These are phyloP conservation scores for Clitopilus passeckerianus DNA, from an alignment of 768 basidiomycete genomes.

Conservation along the genomic window DNA sequence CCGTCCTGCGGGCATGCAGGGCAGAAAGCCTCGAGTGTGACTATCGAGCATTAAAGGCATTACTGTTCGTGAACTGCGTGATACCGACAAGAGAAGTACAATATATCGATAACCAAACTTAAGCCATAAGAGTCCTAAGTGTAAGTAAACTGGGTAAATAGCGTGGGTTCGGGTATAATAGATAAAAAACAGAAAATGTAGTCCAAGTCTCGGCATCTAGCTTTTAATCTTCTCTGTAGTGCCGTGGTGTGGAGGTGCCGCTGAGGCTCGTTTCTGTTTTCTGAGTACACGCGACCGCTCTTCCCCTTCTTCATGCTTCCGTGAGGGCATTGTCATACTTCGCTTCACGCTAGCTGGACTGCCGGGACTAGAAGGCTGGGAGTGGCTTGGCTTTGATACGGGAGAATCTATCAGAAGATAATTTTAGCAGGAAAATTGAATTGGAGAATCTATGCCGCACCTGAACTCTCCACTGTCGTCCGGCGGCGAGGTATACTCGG, in stretches of 20 bases:
- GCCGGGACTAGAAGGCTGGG: neutral
- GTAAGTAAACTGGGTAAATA: conserved; percentile 12
- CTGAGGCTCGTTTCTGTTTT: conserved; percentile 47
- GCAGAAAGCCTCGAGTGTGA: neutral
- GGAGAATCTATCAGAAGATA: neutral
- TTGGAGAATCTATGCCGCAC: conserved; percentile 15
- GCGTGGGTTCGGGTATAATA: conserved; percentile 16
- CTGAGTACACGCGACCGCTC: conserved; percentile 39
- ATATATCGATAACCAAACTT: neutral
- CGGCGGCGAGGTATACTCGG: conserved; percentile 47
- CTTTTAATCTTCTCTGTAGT: conserved; percentile 5
- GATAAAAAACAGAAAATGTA: neutral
- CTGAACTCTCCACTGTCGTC: conserved; percentile 47
- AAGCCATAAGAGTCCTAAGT: conserved; percentile 1
- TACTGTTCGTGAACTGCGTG: neutral
- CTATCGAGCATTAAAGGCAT: neutral
- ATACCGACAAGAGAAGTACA: neutral
- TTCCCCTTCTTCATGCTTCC: conserved; percentile 25
- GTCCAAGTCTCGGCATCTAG: neutral
- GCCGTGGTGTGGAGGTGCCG: conserved; percentile 22
- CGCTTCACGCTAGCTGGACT: conserved; percentile 32
- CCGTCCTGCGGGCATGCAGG: no score
- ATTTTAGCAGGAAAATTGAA: neutral
- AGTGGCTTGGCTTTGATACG: neutral
- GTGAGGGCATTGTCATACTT: conserved; percentile 62